Base-by-base conservation (phyloP, 768 basidiomycete species). In the Leccinum incarnatum region DNA sequence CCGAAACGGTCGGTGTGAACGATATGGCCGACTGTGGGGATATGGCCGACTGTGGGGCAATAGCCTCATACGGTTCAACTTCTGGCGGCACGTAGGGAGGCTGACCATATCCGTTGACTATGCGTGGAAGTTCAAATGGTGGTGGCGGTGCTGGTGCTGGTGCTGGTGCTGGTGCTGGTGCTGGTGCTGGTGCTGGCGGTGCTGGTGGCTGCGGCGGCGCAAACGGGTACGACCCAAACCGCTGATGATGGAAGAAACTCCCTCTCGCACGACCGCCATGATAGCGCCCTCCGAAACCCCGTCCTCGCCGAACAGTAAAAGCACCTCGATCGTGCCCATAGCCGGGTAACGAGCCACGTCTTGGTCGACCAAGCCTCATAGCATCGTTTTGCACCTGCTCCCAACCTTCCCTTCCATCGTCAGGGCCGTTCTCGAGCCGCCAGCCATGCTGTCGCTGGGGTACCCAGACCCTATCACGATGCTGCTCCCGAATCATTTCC, bases 1-100 rank as follows among this genome's bases (percentile, higher is more conserved):
- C 69, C 2, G 84, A 79, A 2, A 82, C 74, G 48, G 78, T 55
- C 11, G 56, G 48, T 4, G 86, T 82, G 19, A 77, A 70, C 2
- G 84, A 83, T 17, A 85, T 68, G 10, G 8, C 75, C 27, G 27
- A 27, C 27, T 27, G 27, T 27, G 27, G 27, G 27, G 84, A 83
- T 17, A 85, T 68, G 10, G 8, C 75, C 27, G 30, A 64, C 58
- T 45, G 69, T 52, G 49, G 58, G 37, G 62, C 55, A 57, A 69
- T 37, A 52, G 66, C 50, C 58, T 68, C 65, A 17, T 69, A 67
- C 12, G 60, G n/a, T 40, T 75, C 74, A 53, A 65, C 67, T 23
- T 77, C 74, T 3, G 68, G 65, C 1, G 72, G 70, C 17, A 67
- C 61, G 58, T 76, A 77, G 8, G 60, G 66, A 30, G 67, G 67